Evolutionary conservation across 352 stramenopile genomes (phyloP), one percentile per base, ranked within the genome.

Genomic region (Phytophthora pluvialis): DNA sequence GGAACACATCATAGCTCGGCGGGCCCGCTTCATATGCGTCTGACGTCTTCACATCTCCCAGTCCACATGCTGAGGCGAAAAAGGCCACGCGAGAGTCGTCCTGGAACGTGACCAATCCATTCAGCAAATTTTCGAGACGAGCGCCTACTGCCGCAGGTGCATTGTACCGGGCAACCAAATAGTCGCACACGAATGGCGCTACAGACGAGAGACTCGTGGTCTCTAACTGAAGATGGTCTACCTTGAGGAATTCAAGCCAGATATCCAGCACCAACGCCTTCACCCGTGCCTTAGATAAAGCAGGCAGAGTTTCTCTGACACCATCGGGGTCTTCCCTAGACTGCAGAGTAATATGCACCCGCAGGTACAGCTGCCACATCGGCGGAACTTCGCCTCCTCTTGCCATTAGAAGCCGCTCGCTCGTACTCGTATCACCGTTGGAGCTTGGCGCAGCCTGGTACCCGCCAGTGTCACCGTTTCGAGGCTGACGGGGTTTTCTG

Each of bases 191-290:
- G 29, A 91, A 93, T 11, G 83, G 80, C 5, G 75, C 75, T 13
- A 93, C 65, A 7, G 75, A 79, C 51, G 60, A 83, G 3, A 91
- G 68, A 38, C 72, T 80, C 0, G 58, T 55, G 7, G 77, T 87
- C 44, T 93, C 83, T 0, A 84, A 35, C 42, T 91, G 81, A 18
- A 88, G 50, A 21, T 84, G 67, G 36, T 93, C 85, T 0, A 68
- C 54, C 44, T 93, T 93, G 58, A 91, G 64, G 42, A 91, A 91
- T 61, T 93, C 85, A 54, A 91, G 73, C 61, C 82, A 88, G 5
- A 93, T 75, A 50, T 93, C 85, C 4, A 93, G 62, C 2, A 91
- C 70, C 15, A 91, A 54, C 13, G 77, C 64, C 31, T 70, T 61
- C n/a, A 77, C 62, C 38, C 57, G 67, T 25, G 56, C 52, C 56